These are phyloP conservation scores for Penicillium steckii DNA, from an alignment of 495 filamentous ascomycete species.

Conservation along the genomic window DNA sequence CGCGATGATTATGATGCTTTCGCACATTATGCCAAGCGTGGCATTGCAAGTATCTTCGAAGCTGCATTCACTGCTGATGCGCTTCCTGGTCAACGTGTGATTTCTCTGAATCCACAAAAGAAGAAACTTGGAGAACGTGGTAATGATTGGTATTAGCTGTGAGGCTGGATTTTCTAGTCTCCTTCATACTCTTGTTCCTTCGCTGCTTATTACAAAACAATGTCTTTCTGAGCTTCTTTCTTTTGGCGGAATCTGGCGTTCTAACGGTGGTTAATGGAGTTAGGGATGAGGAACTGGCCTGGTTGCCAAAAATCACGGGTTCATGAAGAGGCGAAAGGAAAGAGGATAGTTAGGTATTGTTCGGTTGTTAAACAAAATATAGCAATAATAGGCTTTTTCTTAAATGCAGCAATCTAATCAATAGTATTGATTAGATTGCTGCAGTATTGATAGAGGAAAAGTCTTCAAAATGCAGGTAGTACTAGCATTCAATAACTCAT, in stretches of 20 bases:
- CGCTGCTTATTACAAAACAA: too few relatives aligned
- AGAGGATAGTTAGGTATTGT: neutral
- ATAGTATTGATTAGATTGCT: too few relatives aligned
- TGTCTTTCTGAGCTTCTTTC: too few relatives aligned
- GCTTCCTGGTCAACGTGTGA: conserved; percentile 53
- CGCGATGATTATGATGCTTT: conserved; percentile 51
- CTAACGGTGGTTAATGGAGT: neutral
- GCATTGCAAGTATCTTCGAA: conserved; percentile 59
- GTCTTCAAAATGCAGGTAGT: too few relatives aligned
- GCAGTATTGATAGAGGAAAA: too few relatives aligned
- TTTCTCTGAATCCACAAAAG: conserved; percentile 53
- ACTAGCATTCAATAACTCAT: too few relatives aligned
- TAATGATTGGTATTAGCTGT: conserved; percentile 48
- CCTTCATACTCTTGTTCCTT: neutral
- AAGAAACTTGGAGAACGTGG: conserved; percentile 47
- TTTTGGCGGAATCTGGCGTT: neutral
- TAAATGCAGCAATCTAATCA: too few relatives aligned
- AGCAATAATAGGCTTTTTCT: too few relatives aligned
- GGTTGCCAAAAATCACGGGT: neutral
- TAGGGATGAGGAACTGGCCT: neutral
- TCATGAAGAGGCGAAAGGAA: neutral
- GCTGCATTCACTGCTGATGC: conserved; percentile 49
- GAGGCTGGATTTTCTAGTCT: neutral
- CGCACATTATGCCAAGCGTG: conserved; percentile 44
- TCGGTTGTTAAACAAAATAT: too few relatives aligned